Evolutionary conservation across 2,329 filamentous ascomycete species (phyloP).

Genomic region (Alternaria ethzedia): DNA sequence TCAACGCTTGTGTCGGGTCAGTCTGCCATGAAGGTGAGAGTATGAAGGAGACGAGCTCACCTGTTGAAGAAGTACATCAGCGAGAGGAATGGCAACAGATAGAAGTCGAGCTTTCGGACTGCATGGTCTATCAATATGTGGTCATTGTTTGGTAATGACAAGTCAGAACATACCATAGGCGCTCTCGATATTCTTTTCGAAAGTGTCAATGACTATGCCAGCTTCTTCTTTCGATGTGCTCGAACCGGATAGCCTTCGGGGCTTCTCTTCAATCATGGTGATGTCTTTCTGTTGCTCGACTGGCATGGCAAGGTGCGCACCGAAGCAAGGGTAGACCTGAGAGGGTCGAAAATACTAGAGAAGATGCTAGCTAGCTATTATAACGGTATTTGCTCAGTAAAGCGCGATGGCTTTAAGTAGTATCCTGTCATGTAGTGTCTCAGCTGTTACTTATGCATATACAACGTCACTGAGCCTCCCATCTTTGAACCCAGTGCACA

Average conservation of each 20-base stretch:
- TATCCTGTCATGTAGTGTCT: neutral
- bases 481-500: neutral
- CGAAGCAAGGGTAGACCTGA: neutral
- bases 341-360: neutral
- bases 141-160: neutral
- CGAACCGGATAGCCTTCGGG: neutral
- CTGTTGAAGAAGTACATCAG: constrained; percentile 1
- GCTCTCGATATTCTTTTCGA: neutral
- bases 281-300: neutral
- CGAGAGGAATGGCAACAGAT: neutral
- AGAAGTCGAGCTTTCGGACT: neutral
- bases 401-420: neutral
- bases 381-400: too few species aligned
- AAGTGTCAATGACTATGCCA: neutral
- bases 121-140: neutral
- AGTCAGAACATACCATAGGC: neutral
- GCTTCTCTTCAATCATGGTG: neutral
- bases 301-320: neutral
- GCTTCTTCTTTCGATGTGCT: neutral
- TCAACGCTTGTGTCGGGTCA: constrained; percentile 50
- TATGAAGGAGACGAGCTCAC: neutral
- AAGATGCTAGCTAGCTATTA: neutral
- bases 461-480: neutral
- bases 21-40: constrained; percentile 26
- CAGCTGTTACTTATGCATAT: neutral